Evolutionary conservation across 805 yeast species (phyloP).

Genomic region (Millerozyma miso): DNA sequence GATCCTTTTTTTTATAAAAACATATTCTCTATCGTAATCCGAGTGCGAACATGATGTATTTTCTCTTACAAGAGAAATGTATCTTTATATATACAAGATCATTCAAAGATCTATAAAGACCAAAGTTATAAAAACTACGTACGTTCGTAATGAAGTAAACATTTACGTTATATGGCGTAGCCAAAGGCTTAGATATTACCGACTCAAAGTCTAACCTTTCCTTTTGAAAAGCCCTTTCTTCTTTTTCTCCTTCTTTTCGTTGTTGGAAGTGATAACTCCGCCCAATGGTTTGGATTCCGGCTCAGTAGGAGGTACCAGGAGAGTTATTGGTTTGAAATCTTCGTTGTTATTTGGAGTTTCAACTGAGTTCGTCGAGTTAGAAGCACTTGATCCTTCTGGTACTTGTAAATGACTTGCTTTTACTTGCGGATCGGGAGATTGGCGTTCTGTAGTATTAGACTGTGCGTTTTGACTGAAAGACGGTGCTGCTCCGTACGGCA

Average conservation of each 20-base stretch:
- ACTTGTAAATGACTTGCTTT: slow-evolving; percentile 14
- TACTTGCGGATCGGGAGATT: background rate
- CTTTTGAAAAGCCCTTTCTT: slow-evolving; percentile 25
- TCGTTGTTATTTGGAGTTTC: slow-evolving; percentile 22
- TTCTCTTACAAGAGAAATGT: background rate
- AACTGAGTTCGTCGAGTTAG: slow-evolving; percentile 17
- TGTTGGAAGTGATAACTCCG: slow-evolving; percentile 16
- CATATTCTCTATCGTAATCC: no score
- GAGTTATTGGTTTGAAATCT: slow-evolving; percentile 11
- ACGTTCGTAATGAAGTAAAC: background rate
- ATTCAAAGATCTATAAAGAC: background rate
- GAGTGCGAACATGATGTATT: no score
- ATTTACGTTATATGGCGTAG: no score
- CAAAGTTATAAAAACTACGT: background rate
- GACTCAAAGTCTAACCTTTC: slow-evolving; percentile 8
- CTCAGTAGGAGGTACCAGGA: slow-evolving; percentile 14
- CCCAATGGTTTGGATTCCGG: slow-evolving; percentile 28
- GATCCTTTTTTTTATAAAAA: no score
- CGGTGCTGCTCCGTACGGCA: background rate
- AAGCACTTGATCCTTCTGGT: slow-evolving; percentile 15
- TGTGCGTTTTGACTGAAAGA: slow-evolving; percentile 1
- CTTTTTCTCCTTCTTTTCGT: slow-evolving; percentile 17
- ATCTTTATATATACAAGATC: background rate
- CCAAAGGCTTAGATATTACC: no score
- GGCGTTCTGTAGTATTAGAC: background rate